Conservation (phyloP, 2,329 filamentous ascomycete genomes). For the Aurifilum marmelostoma region DNA sequence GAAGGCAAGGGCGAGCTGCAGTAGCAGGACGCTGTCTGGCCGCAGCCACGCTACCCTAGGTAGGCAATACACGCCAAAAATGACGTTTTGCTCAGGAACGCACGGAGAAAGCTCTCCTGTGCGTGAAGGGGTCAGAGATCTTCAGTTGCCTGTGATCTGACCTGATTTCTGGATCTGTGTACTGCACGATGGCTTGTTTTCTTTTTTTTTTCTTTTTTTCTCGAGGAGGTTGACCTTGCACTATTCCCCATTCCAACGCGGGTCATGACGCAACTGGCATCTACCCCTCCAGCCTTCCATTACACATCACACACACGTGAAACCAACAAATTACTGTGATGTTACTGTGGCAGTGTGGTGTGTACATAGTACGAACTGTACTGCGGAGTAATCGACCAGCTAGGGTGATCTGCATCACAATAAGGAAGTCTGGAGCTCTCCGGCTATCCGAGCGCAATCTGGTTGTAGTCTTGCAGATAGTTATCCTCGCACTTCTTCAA, state of each 20-base stretch:
- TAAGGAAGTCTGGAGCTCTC: too few species aligned
- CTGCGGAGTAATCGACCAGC: too few species aligned
- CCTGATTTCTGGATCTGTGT: not conserved
- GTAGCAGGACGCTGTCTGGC: not conserved
- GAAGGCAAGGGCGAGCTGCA: not conserved
- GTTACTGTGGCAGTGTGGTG: too few species aligned
- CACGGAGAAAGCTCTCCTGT: not conserved
- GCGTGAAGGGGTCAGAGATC: not conserved
- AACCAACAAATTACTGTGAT: too few species aligned
- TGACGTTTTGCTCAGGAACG: constrained; percentile 12
- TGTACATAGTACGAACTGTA: too few species aligned
- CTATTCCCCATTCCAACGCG: not conserved
- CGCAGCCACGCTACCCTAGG: constrained; percentile 1
- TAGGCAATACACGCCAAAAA: constrained; percentile 13
- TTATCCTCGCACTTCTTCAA: too few species aligned
- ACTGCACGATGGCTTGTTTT: not conserved
- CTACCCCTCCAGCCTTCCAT: not conserved
- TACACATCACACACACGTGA: not conserved
- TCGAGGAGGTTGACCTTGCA: not conserved
- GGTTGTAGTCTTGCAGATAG: too few species aligned
- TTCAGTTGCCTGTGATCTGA: not conserved
- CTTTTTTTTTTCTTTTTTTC: too few species aligned
- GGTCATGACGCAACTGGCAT: not conserved
- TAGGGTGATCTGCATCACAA: too few species aligned
- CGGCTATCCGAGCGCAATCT: too few species aligned